Evolutionary conservation across 2,329 filamentous ascomycete genomes (phyloP).

Genomic region (Aphanoascus verrucosus): DNA sequence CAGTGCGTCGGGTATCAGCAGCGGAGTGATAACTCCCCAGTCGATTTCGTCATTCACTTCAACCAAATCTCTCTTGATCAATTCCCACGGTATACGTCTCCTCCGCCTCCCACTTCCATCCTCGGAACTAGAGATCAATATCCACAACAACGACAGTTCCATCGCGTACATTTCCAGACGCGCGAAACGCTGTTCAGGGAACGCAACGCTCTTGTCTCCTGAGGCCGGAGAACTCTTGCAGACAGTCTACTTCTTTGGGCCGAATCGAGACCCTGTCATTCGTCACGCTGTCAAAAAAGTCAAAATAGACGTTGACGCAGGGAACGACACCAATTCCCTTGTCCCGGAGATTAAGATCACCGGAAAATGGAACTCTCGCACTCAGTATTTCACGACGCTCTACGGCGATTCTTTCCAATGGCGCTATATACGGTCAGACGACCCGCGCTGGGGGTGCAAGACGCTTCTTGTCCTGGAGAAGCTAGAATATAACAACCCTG

Average conservation of each 20-base stretch:
- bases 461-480: conserved; percentile 23
- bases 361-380: conserved; percentile 39
- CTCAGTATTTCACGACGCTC: conserved; percentile 38
- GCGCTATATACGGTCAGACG: conserved; percentile 43
- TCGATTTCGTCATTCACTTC: conserved; percentile 5
- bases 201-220: conserved; percentile 38
- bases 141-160: conserved; percentile 28
- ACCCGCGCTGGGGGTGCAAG: conserved; percentile 21
- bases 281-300: conserved; percentile 16
- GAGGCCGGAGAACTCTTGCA: conserved; percentile 32
- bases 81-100: conserved; percentile 23
- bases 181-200: conserved; percentile 39
- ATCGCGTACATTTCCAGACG: conserved; percentile 45
- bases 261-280: conserved; percentile 43
- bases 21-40: conserved; percentile 7
- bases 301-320: conserved; percentile 13
- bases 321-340: background rate
- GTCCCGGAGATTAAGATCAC: conserved; percentile 24
- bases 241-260: conserved; percentile 50
- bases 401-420: conserved; percentile 44
- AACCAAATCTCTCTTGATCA: conserved; percentile 18
- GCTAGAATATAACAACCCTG: conserved; percentile 7
- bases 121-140: conserved; percentile 28
- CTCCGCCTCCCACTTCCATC: conserved; percentile 29
- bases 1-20: conserved; percentile 9